Conservation (phyloP, 2,329 filamentous ascomycete species). For the Metarhizium album region DNA sequence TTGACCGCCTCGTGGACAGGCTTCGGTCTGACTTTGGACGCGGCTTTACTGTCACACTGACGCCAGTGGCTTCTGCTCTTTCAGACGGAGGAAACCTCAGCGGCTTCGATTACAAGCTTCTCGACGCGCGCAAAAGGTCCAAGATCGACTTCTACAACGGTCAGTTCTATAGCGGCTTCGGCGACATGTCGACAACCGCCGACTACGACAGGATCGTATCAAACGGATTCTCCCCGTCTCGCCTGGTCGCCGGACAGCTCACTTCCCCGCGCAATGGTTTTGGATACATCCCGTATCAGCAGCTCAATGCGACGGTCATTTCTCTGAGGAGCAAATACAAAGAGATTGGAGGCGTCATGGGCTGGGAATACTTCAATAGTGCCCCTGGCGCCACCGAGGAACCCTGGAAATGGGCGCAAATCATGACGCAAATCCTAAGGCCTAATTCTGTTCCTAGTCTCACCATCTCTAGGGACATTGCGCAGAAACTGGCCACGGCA, state of each 20-base stretch:
- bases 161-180: slow-evolving; percentile 86
- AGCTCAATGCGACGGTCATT: slow-evolving; percentile 29
- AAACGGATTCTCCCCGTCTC: slow-evolving; percentile 57
- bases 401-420: slow-evolving; percentile 67
- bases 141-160: slow-evolving; percentile 74
- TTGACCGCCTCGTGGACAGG: slow-evolving; percentile 54
- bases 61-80: slow-evolving; percentile 65
- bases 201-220: slow-evolving; percentile 37
- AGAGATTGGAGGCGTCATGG: slow-evolving; percentile 73
- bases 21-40: slow-evolving; percentile 57
- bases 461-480: slow-evolving; percentile 6
- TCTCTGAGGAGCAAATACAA: slow-evolving; percentile 40
- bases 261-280: slow-evolving; percentile 61
- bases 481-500: slow-evolving; percentile 5
- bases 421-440: slow-evolving; percentile 17
- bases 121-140: slow-evolving; percentile 52
- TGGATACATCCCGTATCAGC: slow-evolving; percentile 33
- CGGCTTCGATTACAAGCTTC: slow-evolving; percentile 64
- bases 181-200: slow-evolving; percentile 32
- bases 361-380: slow-evolving; percentile 84
- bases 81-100: slow-evolving; percentile 50
- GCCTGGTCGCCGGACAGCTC: slow-evolving; percentile 66
- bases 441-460: slow-evolving; percentile 9
- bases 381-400: slow-evolving; percentile 33
- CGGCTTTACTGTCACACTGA: slow-evolving; percentile 63